Evolutionary conservation across 164 flowering plant species (phyloP).

Genomic region (Vitis riparia): DNA sequence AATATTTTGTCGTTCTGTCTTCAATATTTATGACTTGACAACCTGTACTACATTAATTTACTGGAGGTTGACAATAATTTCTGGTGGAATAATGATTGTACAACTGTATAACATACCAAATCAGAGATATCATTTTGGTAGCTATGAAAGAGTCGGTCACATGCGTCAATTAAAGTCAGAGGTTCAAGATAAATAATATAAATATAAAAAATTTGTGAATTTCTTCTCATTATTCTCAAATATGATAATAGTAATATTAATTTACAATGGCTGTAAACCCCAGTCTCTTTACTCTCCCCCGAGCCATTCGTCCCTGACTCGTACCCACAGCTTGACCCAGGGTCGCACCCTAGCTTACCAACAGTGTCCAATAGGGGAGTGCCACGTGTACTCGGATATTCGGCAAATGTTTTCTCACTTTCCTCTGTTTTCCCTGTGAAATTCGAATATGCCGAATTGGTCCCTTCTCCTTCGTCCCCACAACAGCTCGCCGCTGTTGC

Average conservation of each 20-base stretch:
- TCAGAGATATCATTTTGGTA: neutral
- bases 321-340: conserved; percentile 10
- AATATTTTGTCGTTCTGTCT: no score
- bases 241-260: neutral
- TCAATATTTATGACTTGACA: no score
- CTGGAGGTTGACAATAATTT: no score
- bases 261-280: conserved; percentile 5
- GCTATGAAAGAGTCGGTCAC: neutral
- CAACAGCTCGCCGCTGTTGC: neutral
- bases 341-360: neutral
- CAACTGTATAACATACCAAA: neutral
- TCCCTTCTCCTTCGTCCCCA: conserved; percentile 19
- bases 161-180: neutral
- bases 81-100: neutral
- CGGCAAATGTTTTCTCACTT: conserved; percentile 5
- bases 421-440: neutral
- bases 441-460: conserved; percentile 24
- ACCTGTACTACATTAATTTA: no score
- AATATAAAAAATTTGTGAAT: neutral
- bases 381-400: conserved; percentile 2
- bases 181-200: neutral
- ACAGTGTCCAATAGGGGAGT: neutral
- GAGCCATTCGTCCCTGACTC: conserved; percentile 4
- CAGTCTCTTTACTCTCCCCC: conserved; percentile 8
- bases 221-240: conserved; percentile 11